phyloP scores from a whole-genome alignment of 2,329 filamentous ascomycete species.

The Orbilia oligospora region DNA sequence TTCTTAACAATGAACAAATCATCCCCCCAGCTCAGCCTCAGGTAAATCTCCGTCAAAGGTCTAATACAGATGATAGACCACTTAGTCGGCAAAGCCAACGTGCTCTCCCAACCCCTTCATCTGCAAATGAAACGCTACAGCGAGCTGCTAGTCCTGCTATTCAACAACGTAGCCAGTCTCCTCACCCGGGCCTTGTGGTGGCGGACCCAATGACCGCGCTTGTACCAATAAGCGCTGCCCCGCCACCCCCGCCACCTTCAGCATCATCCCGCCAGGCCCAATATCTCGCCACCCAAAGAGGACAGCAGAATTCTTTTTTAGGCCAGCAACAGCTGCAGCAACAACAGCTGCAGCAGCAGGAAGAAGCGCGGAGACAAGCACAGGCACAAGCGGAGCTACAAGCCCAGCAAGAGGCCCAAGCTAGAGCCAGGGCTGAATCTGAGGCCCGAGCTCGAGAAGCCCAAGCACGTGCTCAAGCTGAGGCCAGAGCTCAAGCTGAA shows the following conservation, averaged over 20 bases:
- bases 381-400: conserved; percentile 47
- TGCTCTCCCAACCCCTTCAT: conserved; percentile 46
- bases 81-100: conserved; percentile 48
- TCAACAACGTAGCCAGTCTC: conserved; percentile 23
- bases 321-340: conserved; percentile 25
- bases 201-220: conserved; percentile 53
- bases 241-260: conserved; percentile 49
- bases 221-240: conserved; percentile 30
- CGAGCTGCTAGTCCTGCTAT: conserved; percentile 44
- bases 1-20: conserved; percentile 72
- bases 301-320: conserved; percentile 38
- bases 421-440: conserved; percentile 49
- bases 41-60: conserved; percentile 63
- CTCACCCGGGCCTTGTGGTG: conserved; percentile 19
- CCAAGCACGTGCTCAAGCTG: conserved; percentile 21
- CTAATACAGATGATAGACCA: conserved; percentile 62
- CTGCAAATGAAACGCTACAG: conserved; percentile 14
- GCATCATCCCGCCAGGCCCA: conserved; percentile 49
- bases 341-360: conserved; percentile 22
- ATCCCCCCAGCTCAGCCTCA: conserved; percentile 70
- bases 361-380: conserved; percentile 36
- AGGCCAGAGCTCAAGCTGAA: conserved; percentile 40
- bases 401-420: conserved; percentile 55
- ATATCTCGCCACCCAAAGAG: conserved; percentile 42
- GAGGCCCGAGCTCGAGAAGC: conserved; percentile 39